Evolutionary conservation across 2,329 filamentous ascomycete genomes (phyloP).

Genomic region (Nothopassalora personata): DNA sequence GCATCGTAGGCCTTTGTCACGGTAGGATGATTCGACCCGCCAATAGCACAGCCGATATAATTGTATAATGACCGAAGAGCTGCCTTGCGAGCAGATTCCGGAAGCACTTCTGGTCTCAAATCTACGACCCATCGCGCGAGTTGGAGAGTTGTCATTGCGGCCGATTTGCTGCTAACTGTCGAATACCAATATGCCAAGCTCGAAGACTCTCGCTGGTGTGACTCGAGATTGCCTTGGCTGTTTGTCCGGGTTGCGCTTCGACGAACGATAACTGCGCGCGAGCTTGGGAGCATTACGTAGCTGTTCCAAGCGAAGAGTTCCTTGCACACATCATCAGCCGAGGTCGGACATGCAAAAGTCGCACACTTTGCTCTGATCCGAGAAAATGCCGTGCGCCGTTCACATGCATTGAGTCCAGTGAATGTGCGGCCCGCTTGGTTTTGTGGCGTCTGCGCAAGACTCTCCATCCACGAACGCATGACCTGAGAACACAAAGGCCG

Average conservation of each 20-base stretch:
- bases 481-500: not conserved
- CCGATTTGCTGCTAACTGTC: not conserved
- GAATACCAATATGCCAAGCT: not conserved
- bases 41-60: slow-evolving; percentile 51
- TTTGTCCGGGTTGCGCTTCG: no score
- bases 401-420: not conserved
- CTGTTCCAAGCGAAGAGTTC: not conserved
- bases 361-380: not conserved
- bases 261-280: no score
- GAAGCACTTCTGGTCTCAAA: slow-evolving; percentile 40
- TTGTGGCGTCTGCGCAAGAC: not conserved
- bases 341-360: not conserved
- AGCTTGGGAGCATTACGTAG: not conserved
- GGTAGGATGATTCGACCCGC: slow-evolving; percentile 46
- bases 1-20: slow-evolving; percentile 36
- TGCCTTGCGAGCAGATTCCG: slow-evolving; percentile 38
- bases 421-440: not conserved
- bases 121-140: slow-evolving; percentile 46
- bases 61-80: slow-evolving; percentile 50
- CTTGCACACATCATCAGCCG: not conserved
- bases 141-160: slow-evolving; percentile 43
- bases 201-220: not conserved
- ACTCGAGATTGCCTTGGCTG: no score
- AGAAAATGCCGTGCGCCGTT: not conserved
- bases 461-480: no score